Conservation (phyloP, 129 eudicot genomes). For the Scalesia atractyloides region DNA sequence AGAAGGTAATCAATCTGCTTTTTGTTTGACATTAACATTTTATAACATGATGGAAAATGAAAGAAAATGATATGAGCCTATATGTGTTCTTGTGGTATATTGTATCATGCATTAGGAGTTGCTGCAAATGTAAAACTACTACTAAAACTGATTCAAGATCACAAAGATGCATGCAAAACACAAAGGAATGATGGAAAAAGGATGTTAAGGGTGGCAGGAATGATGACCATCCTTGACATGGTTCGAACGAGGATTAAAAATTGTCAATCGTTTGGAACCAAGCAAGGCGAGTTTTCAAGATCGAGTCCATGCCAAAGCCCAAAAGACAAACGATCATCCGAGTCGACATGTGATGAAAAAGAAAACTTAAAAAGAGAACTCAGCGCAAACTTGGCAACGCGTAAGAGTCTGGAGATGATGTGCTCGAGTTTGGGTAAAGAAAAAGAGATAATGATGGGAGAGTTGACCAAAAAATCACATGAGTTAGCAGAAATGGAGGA, state of each 20-base stretch:
- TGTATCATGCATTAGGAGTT: slow-evolving; percentile 49
- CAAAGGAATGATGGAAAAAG: slow-evolving; percentile 56
- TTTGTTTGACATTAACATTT: neutral
- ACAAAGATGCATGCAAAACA: slow-evolving; percentile 65
- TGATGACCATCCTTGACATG: slow-evolving; percentile 85
- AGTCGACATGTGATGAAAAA: neutral
- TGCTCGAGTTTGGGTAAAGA: too few relatives aligned
- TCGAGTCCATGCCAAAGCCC: slow-evolving; percentile 52
- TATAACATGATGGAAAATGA: neutral
- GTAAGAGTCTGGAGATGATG: neutral
- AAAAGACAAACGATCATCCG: slow-evolving; percentile 27
- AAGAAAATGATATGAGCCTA: too few relatives aligned
- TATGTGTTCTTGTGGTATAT: too few relatives aligned
- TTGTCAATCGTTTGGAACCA: slow-evolving; percentile 63
- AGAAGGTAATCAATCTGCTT: slow-evolving; percentile 34
- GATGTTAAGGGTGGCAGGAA: slow-evolving; percentile 82
- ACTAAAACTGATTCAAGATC: slow-evolving; percentile 74
- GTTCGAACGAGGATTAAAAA: slow-evolving; percentile 66
- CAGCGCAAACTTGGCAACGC: too few relatives aligned
- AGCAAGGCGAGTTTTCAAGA: slow-evolving; percentile 38
- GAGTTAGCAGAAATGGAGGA: slow-evolving; percentile 53
- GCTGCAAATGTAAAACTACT: slow-evolving; percentile 80
- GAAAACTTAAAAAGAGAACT: neutral
- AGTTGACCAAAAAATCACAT: too few relatives aligned
- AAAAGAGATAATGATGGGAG: too few relatives aligned